A percentile compares a stretch with the other conserved stretches of the same genome.
These are phyloP conservation scores for Calonectria henricotiae DNA, from an alignment of 2,329 filamentous ascomycete genomes.

Conservation along the genomic window DNA sequence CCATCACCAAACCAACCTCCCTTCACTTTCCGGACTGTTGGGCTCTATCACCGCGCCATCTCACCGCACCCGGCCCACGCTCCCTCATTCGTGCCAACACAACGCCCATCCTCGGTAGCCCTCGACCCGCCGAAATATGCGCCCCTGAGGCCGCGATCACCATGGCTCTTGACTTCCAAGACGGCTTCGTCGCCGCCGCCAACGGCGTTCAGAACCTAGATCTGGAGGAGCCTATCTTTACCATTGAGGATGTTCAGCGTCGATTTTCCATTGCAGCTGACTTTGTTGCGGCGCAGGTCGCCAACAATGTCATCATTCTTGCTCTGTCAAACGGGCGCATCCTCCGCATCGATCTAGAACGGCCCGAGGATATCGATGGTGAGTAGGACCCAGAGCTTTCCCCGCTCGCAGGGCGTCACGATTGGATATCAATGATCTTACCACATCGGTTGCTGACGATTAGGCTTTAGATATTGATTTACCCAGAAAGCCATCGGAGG, in stretches of 20 bases:
- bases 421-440: background rate
- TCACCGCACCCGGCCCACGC: background rate
- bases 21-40: conserved; percentile 3
- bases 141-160: conserved; percentile 43
- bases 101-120: conserved; percentile 7
- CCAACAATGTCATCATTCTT: conserved; percentile 95
- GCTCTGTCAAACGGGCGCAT: conserved; percentile 94
- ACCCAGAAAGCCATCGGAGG: conserved; percentile 91
- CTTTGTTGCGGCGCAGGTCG: conserved; percentile 96
- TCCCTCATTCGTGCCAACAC: conserved; percentile 1
- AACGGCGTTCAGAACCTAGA: conserved; percentile 71
- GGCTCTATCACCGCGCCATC: background rate
- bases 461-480: conserved; percentile 90
- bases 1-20: conserved; percentile 21
- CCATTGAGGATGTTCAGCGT: conserved; percentile 91
- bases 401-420: background rate
- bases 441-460: conserved; percentile 33
- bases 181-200: conserved; percentile 80
- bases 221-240: conserved; percentile 88
- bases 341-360: conserved; percentile 93
- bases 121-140: conserved; percentile 45
- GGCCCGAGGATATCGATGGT: conserved; percentile 96
- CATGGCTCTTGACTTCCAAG: conserved; percentile 62
- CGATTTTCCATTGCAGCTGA: conserved; percentile 96
- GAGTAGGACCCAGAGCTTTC: conserved; percentile 44